Base-by-base conservation (phyloP, 306 rosid species). In the Crotalaria pallida region DNA sequence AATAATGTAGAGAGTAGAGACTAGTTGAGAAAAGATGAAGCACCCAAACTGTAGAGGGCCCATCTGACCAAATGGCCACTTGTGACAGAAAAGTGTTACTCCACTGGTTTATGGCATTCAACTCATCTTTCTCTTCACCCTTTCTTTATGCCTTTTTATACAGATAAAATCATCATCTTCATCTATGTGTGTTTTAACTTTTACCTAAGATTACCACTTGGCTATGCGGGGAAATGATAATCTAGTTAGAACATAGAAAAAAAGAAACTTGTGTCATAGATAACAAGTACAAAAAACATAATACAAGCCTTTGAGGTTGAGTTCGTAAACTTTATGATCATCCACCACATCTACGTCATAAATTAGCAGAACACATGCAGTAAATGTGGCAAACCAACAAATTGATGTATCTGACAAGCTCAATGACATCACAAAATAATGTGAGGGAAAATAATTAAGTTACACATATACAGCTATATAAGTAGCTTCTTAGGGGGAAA, bases 51-150 rank as follows among this genome's bases (percentile, higher is more conserved):
- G n/a, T n/a, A n/a, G n/a, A n/a, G n/a, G n/a, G n/a, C n/a, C n/a
- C n/a, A n/a, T n/a, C n/a, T n/a, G n/a, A n/a, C n/a, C n/a, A n/a
- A n/a, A n/a, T n/a, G n/a, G n/a, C n/a, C n/a, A n/a, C n/a, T n/a
- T n/a, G n/a, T n/a, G n/a, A n/a, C n/a, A n/a, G n/a, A n/a, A n/a
- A n/a, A n/a, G n/a, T n/a, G n/a, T n/a, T n/a, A n/a, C n/a, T n/a
- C n/a, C n/a, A n/a, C n/a, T n/a, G n/a, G n/a, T 38, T 55, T 44
- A 29, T 41, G 47, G 55, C 63, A 69, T 13, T 69, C 53, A 70
- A 33, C 7, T 65, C n/a, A n/a, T n/a, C 19, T 57, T 3, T 34
- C 8, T 22, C 2, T 41, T 58, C 1, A 17, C 8, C 58, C 5
- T 2, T 15, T 26, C 8, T 2, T 15, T 19, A 15, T 40, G n/a